Base-by-base conservation (phyloP, 2,329 filamentous ascomycete species). In the Fusarium heterosporum region DNA sequence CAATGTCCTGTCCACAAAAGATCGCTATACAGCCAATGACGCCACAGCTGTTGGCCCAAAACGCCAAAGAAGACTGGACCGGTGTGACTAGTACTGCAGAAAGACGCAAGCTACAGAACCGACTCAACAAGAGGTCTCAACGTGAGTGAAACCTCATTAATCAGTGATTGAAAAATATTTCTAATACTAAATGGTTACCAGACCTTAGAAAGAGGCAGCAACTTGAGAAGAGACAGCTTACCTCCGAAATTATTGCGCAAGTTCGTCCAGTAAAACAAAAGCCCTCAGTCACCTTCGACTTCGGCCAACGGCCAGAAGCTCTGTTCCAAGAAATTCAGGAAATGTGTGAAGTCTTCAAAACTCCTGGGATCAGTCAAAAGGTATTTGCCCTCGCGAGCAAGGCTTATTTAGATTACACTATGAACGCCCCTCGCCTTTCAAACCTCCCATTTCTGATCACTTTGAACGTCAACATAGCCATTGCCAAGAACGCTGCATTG, bases 121-220 rank as follows among this genome's bases (percentile, higher is more conserved):
- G 61, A 5, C 47, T 64, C 0, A 64, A 64, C 25, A 64, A 64
- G 12, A 64, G 60, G 6, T 64, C 53, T 0, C 60, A 64, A 2
- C 64, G 60, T 64, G n/a, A 40, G 61, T 26, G 1, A 6, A 0
- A 1, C 16, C 4, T 17, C 3, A 3, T 3, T 1, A 26, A 5
- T 2, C 1, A 12, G 3, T 9, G 3, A 3, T 1, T 0, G 22
- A 6, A 6, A 22, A 6, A 4, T 4, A 2, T 4, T 4, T 32
- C 36, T 32, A 17, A 30, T 6, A 16, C 12, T 6, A 3, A 7
- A 13, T 3, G 2, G 7, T n/a, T 1, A 8, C 2, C 2, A 64
- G 61, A 64, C 1, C 54, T 54, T 1, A 48, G 54, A 22, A 60
- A 59, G 0, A 46, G 60, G 2, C 60, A 64, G 8, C 39, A 40